Evolutionary conservation across 78 protist species (phyloP), one percentile per base, ranked within the genome.

Genomic region (Dictyostelium discoideum): DNA sequence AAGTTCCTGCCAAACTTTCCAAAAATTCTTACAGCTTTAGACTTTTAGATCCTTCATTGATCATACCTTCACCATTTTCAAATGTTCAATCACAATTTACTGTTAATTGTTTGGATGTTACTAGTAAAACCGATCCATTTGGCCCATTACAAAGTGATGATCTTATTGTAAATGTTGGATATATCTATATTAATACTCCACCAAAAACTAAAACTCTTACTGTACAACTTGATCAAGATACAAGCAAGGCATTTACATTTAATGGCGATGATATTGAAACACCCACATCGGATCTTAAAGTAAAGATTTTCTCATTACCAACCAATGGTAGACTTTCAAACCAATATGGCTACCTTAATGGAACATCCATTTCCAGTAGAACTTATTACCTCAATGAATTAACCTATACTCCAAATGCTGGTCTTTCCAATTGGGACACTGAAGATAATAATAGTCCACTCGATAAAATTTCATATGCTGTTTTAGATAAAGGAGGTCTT

Each of bases 351-450:
- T 26, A 1, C 83, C 50, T 82, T 37, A 73, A 72, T n/a, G 40
- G 3, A 16, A 18, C 1, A 20, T 29, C 37, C 0, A 26, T 57
- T 16, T 50, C 26, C 32, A 29, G 18, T 1, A 54, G 20, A 60
- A 60, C 9, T 24, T n/a, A 16, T 10, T 0, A 3, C 3, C 72
- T 16, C 14, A 37, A 63, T n/a, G 79, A 18, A 37, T 18, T 74
- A 16, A 65, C 40, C 72, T 88, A 88, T 10, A 63, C 22, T 18
- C 93, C 93, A 60, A 65, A 88, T 40, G 26, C 2, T 1, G 93
- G 69, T 32, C 9, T 44, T 13, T 88, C 93, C 0, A 37, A 88
- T 48, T 83, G 69, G 24, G 65, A 88, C 13, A 88, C 80, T 0
- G 4, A 1, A 5, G 39, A 16, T 65, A 10, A 63, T 42, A 9